Conservation (phyloP, 2,329 filamentous ascomycete species). For the Pseudogymnoascus sp. region DNA sequence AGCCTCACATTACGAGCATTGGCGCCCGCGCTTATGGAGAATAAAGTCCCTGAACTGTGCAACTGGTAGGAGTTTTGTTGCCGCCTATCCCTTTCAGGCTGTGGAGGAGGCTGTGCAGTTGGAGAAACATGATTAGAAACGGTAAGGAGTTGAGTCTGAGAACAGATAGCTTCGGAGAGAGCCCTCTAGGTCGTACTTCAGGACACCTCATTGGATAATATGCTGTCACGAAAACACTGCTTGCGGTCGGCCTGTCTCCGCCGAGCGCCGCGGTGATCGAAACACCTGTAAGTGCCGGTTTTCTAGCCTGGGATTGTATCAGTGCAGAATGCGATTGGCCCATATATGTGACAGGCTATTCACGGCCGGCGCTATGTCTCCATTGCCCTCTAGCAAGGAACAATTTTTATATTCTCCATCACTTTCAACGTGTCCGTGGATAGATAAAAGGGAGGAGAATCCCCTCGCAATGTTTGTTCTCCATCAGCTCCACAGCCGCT, state of each 20-base stretch:
- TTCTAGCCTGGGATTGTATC: neutral
- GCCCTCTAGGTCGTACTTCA: neutral
- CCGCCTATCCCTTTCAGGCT: neutral
- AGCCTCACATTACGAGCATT: neutral
- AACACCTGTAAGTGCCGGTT: conserved; percentile 1
- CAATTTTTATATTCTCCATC: neutral
- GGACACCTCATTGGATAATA: neutral
- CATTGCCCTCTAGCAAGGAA: neutral
- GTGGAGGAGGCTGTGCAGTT: neutral
- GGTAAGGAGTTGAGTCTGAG: neutral
- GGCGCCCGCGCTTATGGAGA: neutral
- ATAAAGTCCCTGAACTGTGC: neutral
- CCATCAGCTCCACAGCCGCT: neutral
- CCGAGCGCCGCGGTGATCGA: neutral
- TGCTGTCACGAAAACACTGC: neutral
- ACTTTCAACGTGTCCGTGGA: neutral
- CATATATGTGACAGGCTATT: neutral
- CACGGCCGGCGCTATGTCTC: neutral
- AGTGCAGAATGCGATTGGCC: neutral
- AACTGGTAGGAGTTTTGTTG: neutral
- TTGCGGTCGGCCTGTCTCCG: neutral
- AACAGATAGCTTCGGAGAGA: neutral
- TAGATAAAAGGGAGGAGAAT: neutral
- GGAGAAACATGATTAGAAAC: conserved; percentile 10
- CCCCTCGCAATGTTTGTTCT: neutral